Evolutionary conservation across 176 grass and related monocot species (phyloP), one percentile per base, ranked within the genome.

Genomic region (Carex kokanica): DNA sequence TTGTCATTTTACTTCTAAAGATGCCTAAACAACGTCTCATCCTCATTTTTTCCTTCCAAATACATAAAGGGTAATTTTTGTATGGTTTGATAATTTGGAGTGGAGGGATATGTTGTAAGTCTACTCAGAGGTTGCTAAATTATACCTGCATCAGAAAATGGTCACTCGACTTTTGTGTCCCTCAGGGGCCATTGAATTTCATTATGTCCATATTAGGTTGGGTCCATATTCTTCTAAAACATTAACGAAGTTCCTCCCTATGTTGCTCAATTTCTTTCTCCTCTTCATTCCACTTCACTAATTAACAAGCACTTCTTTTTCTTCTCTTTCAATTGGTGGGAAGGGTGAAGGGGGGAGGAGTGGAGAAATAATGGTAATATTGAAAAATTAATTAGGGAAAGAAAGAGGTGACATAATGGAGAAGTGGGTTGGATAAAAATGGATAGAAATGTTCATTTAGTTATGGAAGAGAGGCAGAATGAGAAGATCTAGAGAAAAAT

Each of bases 121-220:
- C 21, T 75, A 75, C 27, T 75, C 8, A 15, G 71, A 74, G 43
- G 45, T 74, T 15, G 3, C 71, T 53, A 47, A 45, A 53, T 15
- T 51, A 27, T 53, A 74, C 20, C 36, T 74, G 45, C 41, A 53
- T 74, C 71, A 74, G 21, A 74, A 71, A 74, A 16, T 74, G 43
- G 10, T 53, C n/a, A 52, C n/a, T 49, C 10, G 1, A 74, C 70
- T 32, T 67, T 34, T 67, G 29, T 43, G 15, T 41, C 15, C 6
- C 34, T 16, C 2, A 2, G 66, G 38, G 18, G 17, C 67, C 36
- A 71, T n/a, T 71, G 67, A 71, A n/a, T 18, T 20, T 71, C 67
- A 21, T 45, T 43, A 8, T 20, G 67, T 43, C 17, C 67, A 71
- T 11, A 45, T 43, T 43, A 8, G 38, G 67, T 36, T 21, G 36